A percentile compares a stretch with the other conserved stretches of the same genome.
Evolutionary conservation across 768 basidiomycete species (phyloP).

Genomic region (Trametes cubensis): DNA sequence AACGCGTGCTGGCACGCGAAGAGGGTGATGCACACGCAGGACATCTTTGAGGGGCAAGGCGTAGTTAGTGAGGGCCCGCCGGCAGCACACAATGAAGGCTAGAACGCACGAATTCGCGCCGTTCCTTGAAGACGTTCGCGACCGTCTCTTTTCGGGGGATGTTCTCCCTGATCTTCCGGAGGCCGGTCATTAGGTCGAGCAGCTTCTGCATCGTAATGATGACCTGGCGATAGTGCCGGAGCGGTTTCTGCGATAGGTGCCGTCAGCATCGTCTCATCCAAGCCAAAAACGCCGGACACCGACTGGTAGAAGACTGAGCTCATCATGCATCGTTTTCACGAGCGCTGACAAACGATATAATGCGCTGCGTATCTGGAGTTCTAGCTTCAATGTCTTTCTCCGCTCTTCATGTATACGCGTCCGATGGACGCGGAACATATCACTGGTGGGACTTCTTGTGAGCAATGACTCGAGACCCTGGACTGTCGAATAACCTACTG

Average conservation of each 20-base stretch:
- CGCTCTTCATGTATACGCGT: constrained; percentile 33
- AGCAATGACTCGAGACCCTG: not conserved
- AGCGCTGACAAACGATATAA: constrained; percentile 43
- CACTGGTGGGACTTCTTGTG: constrained; percentile 30
- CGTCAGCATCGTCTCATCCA: not conserved
- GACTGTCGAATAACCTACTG: constrained; percentile 32
- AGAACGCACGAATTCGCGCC: constrained; percentile 45
- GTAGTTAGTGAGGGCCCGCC: not conserved
- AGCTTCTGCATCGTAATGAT: constrained; percentile 43
- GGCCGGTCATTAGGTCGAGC: constrained; percentile 47
- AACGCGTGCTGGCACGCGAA: constrained; percentile 54
- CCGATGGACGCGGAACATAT: constrained; percentile 38
- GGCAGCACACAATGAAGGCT: not conserved
- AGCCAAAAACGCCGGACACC: constrained; percentile 20
- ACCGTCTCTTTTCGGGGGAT: constrained; percentile 50
- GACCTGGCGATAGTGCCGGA: constrained; percentile 44
- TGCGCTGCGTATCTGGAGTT: constrained; percentile 45
- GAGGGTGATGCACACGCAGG: constrained; percentile 49
- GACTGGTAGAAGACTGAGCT: constrained; percentile 52
- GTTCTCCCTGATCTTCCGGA: constrained; percentile 50
- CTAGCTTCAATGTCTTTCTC: constrained; percentile 42
- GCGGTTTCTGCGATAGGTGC: constrained; percentile 43
- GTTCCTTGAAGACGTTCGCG: constrained; percentile 40
- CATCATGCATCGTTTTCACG: constrained; percentile 47
- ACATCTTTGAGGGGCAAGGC: constrained; percentile 36